phyloP scores from a whole-genome alignment of 345 rosid genomes.

The Streptanthus diversifolius region DNA sequence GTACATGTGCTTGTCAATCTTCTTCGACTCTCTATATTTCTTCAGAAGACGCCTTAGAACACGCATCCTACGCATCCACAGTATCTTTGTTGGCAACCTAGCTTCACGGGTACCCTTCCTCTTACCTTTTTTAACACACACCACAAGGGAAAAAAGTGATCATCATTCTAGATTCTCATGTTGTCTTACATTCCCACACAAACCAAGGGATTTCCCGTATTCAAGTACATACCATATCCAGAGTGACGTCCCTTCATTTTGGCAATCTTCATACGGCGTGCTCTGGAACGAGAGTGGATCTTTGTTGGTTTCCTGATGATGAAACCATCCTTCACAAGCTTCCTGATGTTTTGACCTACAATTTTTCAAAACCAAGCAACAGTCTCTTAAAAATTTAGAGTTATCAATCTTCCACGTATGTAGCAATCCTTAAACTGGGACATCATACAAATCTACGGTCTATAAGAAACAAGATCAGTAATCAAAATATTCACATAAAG shows the following conservation, averaged over 20 bases:
- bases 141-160: not conserved
- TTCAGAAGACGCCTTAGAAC: constrained; percentile 40
- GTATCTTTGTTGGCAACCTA: constrained; percentile 35
- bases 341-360: constrained; percentile 83
- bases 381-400: too few relatives aligned
- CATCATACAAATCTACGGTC: not conserved
- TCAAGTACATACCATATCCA: constrained; percentile 58
- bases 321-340: constrained; percentile 95
- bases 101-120: constrained; percentile 40
- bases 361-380: not conserved
- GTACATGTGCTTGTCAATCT: constrained; percentile 84
- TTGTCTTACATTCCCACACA: too few relatives aligned
- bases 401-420: not conserved
- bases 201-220: not conserved
- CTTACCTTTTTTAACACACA: constrained; percentile 23
- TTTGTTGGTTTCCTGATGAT: constrained; percentile 95
- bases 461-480: not conserved
- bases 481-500: not conserved
- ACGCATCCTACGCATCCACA: constrained; percentile 67
- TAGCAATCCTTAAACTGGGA: not conserved
- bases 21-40: constrained; percentile 70
- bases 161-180: not conserved
- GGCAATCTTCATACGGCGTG: constrained; percentile 89
- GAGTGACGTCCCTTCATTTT: constrained; percentile 97
- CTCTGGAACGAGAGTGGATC: constrained; percentile 95